A percentile compares a stretch with the other conserved stretches of the same genome.
Evolutionary conservation across 495 filamentous ascomycete genomes (phyloP).

Genomic region (Aspergillus carlsbadensis): DNA sequence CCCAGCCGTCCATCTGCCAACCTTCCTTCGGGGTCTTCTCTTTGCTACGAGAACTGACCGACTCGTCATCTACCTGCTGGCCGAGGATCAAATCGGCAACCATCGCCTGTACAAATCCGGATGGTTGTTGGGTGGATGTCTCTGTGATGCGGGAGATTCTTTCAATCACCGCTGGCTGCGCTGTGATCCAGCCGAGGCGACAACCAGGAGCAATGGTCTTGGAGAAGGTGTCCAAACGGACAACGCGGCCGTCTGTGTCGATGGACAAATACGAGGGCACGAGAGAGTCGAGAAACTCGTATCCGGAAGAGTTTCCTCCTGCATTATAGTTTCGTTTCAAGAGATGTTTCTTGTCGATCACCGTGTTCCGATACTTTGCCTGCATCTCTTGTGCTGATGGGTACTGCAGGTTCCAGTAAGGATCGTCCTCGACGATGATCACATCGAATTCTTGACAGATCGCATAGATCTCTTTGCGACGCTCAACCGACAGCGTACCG

Average conservation of each 20-base stretch:
- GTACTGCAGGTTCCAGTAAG: slow-evolving; percentile 94
- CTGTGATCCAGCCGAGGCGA: slow-evolving; percentile 76
- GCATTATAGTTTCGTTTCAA: slow-evolving; percentile 42
- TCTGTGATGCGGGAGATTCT: slow-evolving; percentile 71
- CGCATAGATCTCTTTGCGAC: slow-evolving; percentile 75
- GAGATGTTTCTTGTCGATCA: slow-evolving; percentile 6
- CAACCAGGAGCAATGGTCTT: slow-evolving; percentile 80
- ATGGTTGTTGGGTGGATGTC: slow-evolving; percentile 75
- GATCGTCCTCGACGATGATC: slow-evolving; percentile 91
- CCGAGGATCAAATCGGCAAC: slow-evolving; percentile 77
- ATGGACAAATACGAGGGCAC: slow-evolving; percentile 72
- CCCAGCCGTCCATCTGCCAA: slow-evolving; percentile 86
- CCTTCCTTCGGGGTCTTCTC: slow-evolving; percentile 37
- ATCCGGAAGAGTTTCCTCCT: slow-evolving; percentile 61
- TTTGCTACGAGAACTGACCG: slow-evolving; percentile 27
- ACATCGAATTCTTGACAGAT: slow-evolving; percentile 84
- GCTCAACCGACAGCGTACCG: slow-evolving; percentile 63
- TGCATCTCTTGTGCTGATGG: slow-evolving; percentile 57
- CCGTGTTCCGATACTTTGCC: slow-evolving; percentile 34
- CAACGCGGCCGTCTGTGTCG: slow-evolving; percentile 83
- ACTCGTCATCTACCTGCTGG: slow-evolving; percentile 41
- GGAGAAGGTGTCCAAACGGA: slow-evolving; percentile 80
- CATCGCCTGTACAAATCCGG: slow-evolving; percentile 82
- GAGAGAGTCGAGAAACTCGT: slow-evolving; percentile 79
- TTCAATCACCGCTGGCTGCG: slow-evolving; percentile 74